Percentiles rank a stretch among this genome's conserved stretches.
These are phyloP conservation scores for Fusarium falciforme DNA, from an alignment of 2,329 filamentous ascomycete species.

Conservation along the genomic window DNA sequence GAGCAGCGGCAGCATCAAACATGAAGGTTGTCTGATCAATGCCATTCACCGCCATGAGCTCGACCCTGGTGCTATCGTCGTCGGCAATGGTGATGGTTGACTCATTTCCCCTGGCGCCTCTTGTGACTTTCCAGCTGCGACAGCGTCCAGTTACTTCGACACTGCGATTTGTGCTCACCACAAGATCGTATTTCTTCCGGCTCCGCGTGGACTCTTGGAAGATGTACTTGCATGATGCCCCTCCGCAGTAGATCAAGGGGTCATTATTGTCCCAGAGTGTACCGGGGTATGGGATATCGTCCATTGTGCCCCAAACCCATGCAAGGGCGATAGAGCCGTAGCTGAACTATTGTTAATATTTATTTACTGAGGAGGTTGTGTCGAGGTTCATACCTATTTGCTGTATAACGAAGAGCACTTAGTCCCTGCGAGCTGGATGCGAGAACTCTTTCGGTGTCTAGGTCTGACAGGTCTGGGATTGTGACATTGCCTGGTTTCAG, in stretches of 20 bases:
- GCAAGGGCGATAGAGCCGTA: constrained; percentile 54
- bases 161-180: constrained; percentile 31
- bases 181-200: constrained; percentile 16
- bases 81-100: constrained; percentile 27
- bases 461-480: constrained; percentile 51
- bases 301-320: constrained; percentile 34
- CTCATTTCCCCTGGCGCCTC: constrained; percentile 27
- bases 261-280: constrained; percentile 46
- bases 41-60: constrained; percentile 25
- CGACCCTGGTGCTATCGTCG: neutral
- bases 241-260: constrained; percentile 48
- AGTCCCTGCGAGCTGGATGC: constrained; percentile 31
- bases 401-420: constrained; percentile 55
- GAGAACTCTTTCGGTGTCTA: constrained; percentile 48
- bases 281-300: constrained; percentile 44
- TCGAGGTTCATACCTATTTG: constrained; percentile 49
- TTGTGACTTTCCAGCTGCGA: constrained; percentile 31
- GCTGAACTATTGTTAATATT: constrained; percentile 32
- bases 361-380: neutral
- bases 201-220: constrained; percentile 50
- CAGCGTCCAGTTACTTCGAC: constrained; percentile 24
- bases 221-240: constrained; percentile 46
- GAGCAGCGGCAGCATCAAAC: constrained; percentile 23
- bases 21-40: constrained; percentile 35
- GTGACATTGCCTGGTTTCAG: constrained; percentile 49